Conservation (phyloP, 2,329 filamentous ascomycete genomes). For the Alternaria atra region DNA sequence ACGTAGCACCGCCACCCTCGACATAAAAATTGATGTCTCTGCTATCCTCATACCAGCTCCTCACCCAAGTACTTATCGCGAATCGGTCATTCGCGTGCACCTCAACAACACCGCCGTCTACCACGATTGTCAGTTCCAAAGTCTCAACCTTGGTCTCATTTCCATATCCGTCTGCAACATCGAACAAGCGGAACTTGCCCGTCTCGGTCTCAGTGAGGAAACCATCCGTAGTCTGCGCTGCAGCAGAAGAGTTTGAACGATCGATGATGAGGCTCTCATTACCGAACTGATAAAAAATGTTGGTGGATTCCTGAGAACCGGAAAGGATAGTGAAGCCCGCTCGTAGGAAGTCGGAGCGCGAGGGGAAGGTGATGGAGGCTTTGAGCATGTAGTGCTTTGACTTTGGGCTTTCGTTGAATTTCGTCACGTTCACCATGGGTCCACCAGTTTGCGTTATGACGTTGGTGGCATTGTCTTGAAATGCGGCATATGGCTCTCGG, state of each 20-base stretch:
- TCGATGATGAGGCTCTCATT: conserved; percentile 57
- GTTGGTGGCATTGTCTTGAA: conserved; percentile 38
- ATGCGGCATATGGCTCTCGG: conserved; percentile 47
- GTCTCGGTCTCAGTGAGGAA: conserved; percentile 52
- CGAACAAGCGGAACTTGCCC: conserved; percentile 54
- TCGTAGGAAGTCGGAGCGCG: conserved; percentile 48
- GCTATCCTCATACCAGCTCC: conserved; percentile 44
- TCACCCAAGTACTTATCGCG: conserved; percentile 55
- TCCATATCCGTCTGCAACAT: conserved; percentile 37
- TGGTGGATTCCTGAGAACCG: conserved; percentile 53
- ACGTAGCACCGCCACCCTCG: conserved; percentile 26
- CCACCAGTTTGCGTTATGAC: conserved; percentile 23
- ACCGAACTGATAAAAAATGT: conserved; percentile 57
- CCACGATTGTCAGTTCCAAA: conserved; percentile 54
- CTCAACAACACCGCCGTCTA: conserved; percentile 49
- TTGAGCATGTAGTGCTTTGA: conserved; percentile 55
- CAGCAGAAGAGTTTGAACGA: conserved; percentile 54
- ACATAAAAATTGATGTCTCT: conserved; percentile 29
- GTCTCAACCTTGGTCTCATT: conserved; percentile 47
- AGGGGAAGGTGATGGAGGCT: conserved; percentile 51
- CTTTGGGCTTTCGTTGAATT: conserved; percentile 29
- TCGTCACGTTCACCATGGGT: conserved; percentile 12
- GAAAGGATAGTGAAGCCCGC: conserved; percentile 56
- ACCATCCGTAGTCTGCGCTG: conserved; percentile 50
- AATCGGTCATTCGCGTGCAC: conserved; percentile 56